Evolutionary conservation across 208 protist genomes (phyloP), one percentile per base, ranked within the genome.

Genomic region (Trypanosoma melophagium): DNA sequence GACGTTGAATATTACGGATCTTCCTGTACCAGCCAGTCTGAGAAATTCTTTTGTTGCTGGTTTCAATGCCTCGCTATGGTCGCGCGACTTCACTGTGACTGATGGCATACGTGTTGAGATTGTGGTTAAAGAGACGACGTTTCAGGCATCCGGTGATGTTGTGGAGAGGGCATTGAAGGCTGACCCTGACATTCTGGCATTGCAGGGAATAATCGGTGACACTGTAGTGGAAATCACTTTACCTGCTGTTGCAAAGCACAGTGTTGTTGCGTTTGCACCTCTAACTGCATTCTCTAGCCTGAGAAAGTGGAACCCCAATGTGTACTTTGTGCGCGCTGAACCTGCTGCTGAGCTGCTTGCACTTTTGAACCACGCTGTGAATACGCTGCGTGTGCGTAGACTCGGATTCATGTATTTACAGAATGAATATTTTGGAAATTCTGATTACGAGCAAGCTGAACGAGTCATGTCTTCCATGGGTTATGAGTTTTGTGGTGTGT

Each of bases 391-490:
- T 35, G 54, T 65, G 40, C 53, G 21, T 10, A 38, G 65, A 40
- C 65, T 70, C 9, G 65, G 65, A 9, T 87, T 86, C 55, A 90
- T 87, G 81, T 82, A 83, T 71, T 66, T 87, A 55, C 59, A 57
- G 9, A 65, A 55, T n/a, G 50, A 77, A 0, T 52, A 55, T 10
- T 78, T 80, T 55, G 78, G 79, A 40, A 74, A 83, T 2, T 22
- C 8, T 19, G 76, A 79, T 60, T 78, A 75, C 55, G 64, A 54
- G n/a, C 49, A 54, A 25, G 55, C 64, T 21, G 16, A 54, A 51
- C 42, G 61, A 1, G 45, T 65, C 8, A 47, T 80, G 60, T 66
- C 51, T 17, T 35, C 25, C 17, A 71, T 71, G 59, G 69, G 69
- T n/a, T 63, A 64, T 38, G 35, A 59, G 19, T 52, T 68, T 28